Evolutionary conservation across 2,329 filamentous ascomycete genomes (phyloP).

Genomic region (Colletotrichum caudatum): DNA sequence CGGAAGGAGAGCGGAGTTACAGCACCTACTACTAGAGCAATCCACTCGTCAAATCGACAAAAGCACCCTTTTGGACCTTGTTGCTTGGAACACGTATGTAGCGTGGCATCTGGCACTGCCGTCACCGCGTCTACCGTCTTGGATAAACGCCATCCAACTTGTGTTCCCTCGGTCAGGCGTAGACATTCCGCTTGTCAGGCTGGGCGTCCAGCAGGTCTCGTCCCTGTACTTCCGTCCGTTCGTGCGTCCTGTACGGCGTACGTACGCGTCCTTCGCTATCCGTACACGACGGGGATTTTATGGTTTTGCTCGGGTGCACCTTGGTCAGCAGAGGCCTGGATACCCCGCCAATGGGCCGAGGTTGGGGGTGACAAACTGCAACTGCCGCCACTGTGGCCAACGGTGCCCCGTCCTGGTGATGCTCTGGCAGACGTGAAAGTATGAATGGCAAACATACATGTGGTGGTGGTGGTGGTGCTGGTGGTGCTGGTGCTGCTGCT

Average conservation of each 20-base stretch:
- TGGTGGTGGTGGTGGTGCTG: background rate
- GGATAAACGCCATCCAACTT: background rate
- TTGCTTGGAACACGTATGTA: too few species aligned
- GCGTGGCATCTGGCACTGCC: too few species aligned
- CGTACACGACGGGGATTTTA: conserved; percentile 6
- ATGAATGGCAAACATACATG: conserved; percentile 12
- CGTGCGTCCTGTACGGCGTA: background rate
- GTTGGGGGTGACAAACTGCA: conserved; percentile 23
- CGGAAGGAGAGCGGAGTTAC: too few species aligned
- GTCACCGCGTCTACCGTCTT: too few species aligned
- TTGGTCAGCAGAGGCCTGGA: conserved; percentile 10
- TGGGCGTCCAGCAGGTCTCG: too few species aligned
- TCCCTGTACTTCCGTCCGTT: background rate
- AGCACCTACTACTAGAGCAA: background rate
- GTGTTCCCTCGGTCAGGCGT: background rate
- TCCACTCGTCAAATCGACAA: too few species aligned
- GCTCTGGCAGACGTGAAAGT: background rate
- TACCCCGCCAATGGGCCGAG: conserved; percentile 3
- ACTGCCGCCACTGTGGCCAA: background rate
- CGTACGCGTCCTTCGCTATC: conserved; percentile 11
- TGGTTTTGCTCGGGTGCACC: background rate
- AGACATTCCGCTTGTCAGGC: background rate
- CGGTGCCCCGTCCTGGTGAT: background rate
- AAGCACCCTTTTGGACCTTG: background rate
- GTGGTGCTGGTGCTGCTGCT: background rate